Evolutionary conservation across 164 flowering plant species (phyloP), one percentile per base, ranked within the genome.

Genomic region (Piper longum): DNA sequence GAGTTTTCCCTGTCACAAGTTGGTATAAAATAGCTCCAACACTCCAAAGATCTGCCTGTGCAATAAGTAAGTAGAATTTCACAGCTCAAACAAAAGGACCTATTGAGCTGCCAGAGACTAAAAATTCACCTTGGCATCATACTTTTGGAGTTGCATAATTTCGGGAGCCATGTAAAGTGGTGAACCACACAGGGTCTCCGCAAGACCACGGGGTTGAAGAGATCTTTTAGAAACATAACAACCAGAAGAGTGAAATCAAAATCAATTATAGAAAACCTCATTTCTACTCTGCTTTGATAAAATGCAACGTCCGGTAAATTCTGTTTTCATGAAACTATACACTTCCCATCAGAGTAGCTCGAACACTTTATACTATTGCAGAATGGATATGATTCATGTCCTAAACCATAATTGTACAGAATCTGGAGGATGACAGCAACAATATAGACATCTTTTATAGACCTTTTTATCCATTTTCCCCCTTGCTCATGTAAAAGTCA

Each of bases 1-100:
- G 97, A 51, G 99, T 84, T 73, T 67, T 87, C 52, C 96, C 97
- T 42, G 93, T 87, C 51, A 95, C 96, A 64, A 95, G 89, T 74
- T 95, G 99, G 77, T 75, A 95, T 51, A 95, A 73, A 74, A 95
- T 95, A 57, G 91, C 83, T 68, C 99, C 99, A 65, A 95, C 97
- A 79, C 99, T 95, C 99, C 99, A 95, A 67, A 95, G 93, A 85
- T 95, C 99, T 85, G 99, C 99, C 99, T 91, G 96, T 69, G 65
- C 73, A 69, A 70, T 72, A 51, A 64, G 63, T 61, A 41, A 65
- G 61, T 75, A 67, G 26, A 9, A 57, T 54, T 60, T 26, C 54
- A 17, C 66, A 61, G 64, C 67, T 18, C 54, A 60, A n/a, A 56
- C 16, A 36, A 63, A 36, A 59, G 45, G 18, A 54, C 13, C 54